A percentile compares a stretch with the other conserved stretches of the same genome.
Evolutionary conservation across 768 basidiomycete genomes (phyloP).

Genomic region (Postia placenta): DNA sequence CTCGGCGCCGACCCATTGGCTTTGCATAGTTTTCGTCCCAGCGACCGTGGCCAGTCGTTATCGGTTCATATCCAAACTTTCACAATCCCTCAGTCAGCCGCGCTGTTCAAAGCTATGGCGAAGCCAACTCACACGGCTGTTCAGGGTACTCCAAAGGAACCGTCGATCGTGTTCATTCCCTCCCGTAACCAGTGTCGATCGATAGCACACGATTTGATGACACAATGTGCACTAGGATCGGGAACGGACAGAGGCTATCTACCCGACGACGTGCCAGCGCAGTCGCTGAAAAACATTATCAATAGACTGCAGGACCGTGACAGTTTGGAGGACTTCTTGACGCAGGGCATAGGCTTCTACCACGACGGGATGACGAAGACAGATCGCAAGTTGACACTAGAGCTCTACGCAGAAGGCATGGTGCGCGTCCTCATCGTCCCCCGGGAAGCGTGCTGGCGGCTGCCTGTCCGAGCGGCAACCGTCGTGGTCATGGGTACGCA

Average conservation of each 20-base stretch:
- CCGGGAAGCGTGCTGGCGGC: conserved; percentile 79
- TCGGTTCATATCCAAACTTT: conserved; percentile 67
- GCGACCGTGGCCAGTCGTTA: conserved; percentile 77
- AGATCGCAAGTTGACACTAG: conserved; percentile 70
- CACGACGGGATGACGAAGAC: conserved; percentile 61
- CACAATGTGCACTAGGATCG: conserved; percentile 74
- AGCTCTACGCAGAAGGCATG: conserved; percentile 76
- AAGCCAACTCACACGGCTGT: conserved; percentile 85
- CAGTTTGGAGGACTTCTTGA: conserved; percentile 66
- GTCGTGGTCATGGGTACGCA: conserved; percentile 95
- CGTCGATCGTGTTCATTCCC: conserved; percentile 82
- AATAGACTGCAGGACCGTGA: conserved; percentile 52
- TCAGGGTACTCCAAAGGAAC: conserved; percentile 36
- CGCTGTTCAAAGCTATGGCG: conserved; percentile 86
- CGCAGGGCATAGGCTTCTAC: conserved; percentile 85
- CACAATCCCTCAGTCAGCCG: conserved; percentile 78
- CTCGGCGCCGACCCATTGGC: conserved; percentile 59
- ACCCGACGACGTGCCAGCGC: conserved; percentile 39
- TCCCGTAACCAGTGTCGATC: conserved; percentile 69
- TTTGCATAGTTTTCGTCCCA: conserved; percentile 74
- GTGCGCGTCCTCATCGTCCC: conserved; percentile 78
- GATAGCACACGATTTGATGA: conserved; percentile 81
- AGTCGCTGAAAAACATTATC: conserved; percentile 54
- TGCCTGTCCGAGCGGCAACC: conserved; percentile 76
- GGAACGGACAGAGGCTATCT: conserved; percentile 67